Conservation (phyloP, 148 eudicot genomes). For the Dysphania ambrosioides region DNA sequence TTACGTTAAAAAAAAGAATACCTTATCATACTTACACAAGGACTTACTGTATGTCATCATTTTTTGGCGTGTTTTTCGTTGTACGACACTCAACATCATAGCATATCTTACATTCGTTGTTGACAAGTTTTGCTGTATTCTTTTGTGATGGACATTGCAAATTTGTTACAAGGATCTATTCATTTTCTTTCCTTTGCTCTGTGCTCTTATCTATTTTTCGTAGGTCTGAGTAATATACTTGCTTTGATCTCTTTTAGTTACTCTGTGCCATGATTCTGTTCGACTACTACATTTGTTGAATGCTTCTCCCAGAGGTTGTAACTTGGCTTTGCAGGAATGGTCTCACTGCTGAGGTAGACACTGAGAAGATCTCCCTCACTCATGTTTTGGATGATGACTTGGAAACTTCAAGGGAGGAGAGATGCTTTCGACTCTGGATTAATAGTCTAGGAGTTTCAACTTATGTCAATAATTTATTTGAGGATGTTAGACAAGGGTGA, state of each 20-base stretch:
- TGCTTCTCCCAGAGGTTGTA: neutral
- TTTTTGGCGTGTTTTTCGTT: too few relatives aligned
- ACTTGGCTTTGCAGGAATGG: constrained; percentile 61
- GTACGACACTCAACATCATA: neutral
- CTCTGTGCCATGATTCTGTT: neutral
- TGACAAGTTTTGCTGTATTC: too few relatives aligned
- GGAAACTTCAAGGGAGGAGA: constrained; percentile 83
- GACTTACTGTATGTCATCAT: neutral
- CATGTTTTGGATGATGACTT: constrained; percentile 63
- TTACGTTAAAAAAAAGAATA: neutral
- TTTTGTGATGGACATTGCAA: neutral
- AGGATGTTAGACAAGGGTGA: constrained; percentile 80
- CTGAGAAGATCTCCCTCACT: constrained; percentile 56
- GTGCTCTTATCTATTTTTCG: neutral
- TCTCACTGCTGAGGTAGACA: constrained; percentile 42
- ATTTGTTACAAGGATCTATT: neutral
- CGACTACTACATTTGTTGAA: neutral
- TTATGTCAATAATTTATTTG: constrained; percentile 79
- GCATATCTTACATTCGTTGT: neutral
- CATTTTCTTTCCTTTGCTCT: neutral
- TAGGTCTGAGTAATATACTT: neutral
- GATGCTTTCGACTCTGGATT: constrained; percentile 91
- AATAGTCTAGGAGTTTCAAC: constrained; percentile 81
- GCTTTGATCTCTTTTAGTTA: neutral
- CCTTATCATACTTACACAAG: neutral